phyloP scores from a whole-genome alignment of 2,329 filamentous ascomycete species.

The Diaporthe batatas region DNA sequence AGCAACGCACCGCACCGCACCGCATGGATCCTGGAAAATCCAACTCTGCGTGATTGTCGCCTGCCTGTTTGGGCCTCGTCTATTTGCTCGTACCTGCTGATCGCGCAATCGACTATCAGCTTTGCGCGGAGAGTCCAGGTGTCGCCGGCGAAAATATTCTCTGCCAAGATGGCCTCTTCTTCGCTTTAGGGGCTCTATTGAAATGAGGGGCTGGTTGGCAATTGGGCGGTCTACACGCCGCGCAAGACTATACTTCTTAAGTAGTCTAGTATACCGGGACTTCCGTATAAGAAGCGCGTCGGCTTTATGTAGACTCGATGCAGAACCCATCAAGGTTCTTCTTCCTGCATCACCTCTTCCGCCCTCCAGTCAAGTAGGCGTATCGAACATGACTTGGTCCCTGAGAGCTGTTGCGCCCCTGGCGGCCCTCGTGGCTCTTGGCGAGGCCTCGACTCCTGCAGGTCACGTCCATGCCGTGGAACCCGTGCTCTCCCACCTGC shows the following conservation, averaged over 20 bases:
- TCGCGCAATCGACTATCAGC: conserved; percentile 34
- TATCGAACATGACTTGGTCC: conserved; percentile 13
- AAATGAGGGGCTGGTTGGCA: conserved; percentile 25
- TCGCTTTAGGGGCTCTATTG: neutral
- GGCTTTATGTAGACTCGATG: neutral
- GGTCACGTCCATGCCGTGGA: conserved; percentile 27
- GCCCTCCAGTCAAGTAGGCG: neutral
- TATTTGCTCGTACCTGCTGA: conserved; percentile 1
- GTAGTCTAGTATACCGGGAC: too few relatives aligned
- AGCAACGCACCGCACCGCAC: neutral
- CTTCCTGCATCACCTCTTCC: neutral
- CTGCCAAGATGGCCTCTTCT: conserved; percentile 10
- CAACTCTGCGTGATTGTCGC: conserved; percentile 1
- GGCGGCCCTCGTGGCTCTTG: conserved; percentile 21
- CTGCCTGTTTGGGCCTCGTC: conserved; percentile 28
- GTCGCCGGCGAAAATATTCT: neutral
- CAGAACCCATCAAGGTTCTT: conserved; percentile 19
- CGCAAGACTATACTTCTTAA: too few relatives aligned
- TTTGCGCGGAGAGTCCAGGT: neutral
- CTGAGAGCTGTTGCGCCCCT: conserved; percentile 22
- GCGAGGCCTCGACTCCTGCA: conserved; percentile 24
- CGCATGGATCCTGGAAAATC: conserved; percentile 11
- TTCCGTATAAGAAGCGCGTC: conserved; percentile 4
- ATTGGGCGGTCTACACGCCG: neutral
- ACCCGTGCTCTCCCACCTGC: conserved; percentile 19